A percentile compares a stretch with the other conserved stretches of the same genome.
Conservation (phyloP, 768 basidiomycete species). For the Dioszegia aurantiaca region DNA sequence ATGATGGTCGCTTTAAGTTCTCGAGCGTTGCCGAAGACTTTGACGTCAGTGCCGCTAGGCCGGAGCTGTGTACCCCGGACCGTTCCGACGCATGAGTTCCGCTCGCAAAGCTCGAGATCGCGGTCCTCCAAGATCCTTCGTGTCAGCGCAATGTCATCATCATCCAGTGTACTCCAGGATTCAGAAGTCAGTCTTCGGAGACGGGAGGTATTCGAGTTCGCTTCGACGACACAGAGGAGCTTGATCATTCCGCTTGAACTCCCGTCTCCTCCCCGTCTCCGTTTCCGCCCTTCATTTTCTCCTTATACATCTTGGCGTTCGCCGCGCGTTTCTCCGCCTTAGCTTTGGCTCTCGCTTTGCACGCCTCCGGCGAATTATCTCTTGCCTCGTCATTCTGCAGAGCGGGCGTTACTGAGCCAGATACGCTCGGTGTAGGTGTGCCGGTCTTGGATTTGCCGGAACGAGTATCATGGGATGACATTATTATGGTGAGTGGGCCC, state of each 20-base stretch:
- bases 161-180: too few relatives aligned
- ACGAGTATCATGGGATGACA: conserved; percentile 5
- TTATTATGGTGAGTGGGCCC: conserved; percentile 46
- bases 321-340: conserved; percentile 11
- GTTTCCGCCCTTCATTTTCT: not conserved
- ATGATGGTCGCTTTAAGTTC: too few relatives aligned
- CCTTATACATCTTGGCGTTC: conserved; percentile 4
- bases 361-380: conserved; percentile 2
- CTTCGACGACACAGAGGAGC: too few relatives aligned
- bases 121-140: too few relatives aligned
- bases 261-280: not conserved
- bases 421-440: not conserved
- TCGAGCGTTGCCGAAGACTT: too few relatives aligned
- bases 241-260: not conserved
- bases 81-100: too few relatives aligned
- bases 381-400: not conserved
- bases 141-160: too few relatives aligned
- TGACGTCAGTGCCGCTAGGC: too few relatives aligned
- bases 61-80: too few relatives aligned
- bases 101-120: too few relatives aligned
- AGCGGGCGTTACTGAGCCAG: conserved; percentile 1
- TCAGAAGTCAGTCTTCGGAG: too few relatives aligned
- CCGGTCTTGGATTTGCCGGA: conserved; percentile 7
- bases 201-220: too few relatives aligned
- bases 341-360: conserved; percentile 3